Conservation (phyloP, 306 rosid species). For the Phaseolus lunatus region DNA sequence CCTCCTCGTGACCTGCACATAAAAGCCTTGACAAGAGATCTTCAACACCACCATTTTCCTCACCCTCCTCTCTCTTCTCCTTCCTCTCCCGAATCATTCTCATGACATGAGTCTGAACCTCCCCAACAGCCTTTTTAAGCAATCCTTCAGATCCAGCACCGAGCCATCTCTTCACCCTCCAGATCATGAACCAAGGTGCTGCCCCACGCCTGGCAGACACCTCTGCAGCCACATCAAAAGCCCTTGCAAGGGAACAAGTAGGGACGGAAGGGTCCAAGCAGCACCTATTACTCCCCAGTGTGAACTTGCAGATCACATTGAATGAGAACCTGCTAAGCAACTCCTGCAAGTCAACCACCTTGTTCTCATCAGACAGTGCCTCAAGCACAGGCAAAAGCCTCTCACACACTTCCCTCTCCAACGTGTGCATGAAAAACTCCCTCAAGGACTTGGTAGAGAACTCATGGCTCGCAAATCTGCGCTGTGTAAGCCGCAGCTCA, state of each 20-base stretch:
- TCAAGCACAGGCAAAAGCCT: constrained; percentile 66
- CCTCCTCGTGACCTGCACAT: constrained; percentile 61
- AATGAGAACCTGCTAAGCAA: constrained; percentile 72
- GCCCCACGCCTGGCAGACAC: constrained; percentile 78
- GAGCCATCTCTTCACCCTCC: constrained; percentile 83
- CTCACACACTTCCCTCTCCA: constrained; percentile 60
- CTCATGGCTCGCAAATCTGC: constrained; percentile 78
- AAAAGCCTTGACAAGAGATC: constrained; percentile 78
- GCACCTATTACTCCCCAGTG: constrained; percentile 60
- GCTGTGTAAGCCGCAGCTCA: constrained; percentile 66
- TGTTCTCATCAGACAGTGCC: constrained; percentile 34
- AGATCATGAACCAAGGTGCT: constrained; percentile 66
- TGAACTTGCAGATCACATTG: constrained; percentile 67
- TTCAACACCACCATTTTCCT: not conserved
- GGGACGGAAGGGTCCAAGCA: constrained; percentile 64
- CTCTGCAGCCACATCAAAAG: constrained; percentile 76
- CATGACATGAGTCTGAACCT: constrained; percentile 63
- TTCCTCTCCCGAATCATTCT: constrained; percentile 58
- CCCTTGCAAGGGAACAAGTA: constrained; percentile 51
- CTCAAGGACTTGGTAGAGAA: constrained; percentile 63
- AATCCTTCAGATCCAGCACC: constrained; percentile 74
- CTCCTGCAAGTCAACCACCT: constrained; percentile 71
- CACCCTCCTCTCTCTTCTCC: constrained; percentile 17
- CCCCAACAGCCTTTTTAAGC: constrained; percentile 62
- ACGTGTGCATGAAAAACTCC: constrained; percentile 51